Percentiles rank a stretch among this genome's conserved stretches.
phyloP scores from a whole-genome alignment of 805 yeast genomes.

The Candida orba region DNA sequence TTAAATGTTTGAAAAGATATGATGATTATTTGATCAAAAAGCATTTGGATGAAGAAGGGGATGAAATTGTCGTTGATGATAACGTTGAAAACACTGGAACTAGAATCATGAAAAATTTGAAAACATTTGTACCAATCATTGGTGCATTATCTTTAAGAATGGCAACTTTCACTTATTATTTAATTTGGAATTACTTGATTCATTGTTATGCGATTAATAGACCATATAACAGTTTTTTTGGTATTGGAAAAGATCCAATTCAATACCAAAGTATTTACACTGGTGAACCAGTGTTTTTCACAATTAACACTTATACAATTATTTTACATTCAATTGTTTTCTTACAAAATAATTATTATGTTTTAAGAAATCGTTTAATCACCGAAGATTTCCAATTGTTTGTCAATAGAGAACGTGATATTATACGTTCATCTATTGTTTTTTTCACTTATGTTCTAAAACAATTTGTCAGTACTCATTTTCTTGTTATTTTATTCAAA shows the following conservation, averaged over 20 bases:
- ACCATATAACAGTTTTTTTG: slow-evolving; percentile 6
- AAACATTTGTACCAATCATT: not conserved
- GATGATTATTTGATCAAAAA: slow-evolving; percentile 18
- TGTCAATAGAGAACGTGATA: not conserved
- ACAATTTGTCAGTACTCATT: slow-evolving; percentile 3
- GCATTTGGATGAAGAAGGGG: slow-evolving; percentile 12
- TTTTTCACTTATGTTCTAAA: not conserved
- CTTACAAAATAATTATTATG: slow-evolving; percentile 1
- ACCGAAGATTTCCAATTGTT: not conserved
- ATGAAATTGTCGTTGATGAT: slow-evolving; percentile 6
- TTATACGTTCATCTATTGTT: not conserved
- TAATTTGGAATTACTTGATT: slow-evolving; percentile 1
- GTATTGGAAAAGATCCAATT: not conserved
- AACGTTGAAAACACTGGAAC: not conserved
- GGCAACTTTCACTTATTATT: not conserved
- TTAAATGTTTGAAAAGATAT: slow-evolving; percentile 9
- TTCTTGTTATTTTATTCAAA: slow-evolving; percentile 14
- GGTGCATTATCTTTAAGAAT: not conserved
- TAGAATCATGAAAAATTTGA: not conserved
- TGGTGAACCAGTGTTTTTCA: slow-evolving; percentile 1
- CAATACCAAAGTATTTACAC: not conserved
- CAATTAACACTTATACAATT: not conserved
- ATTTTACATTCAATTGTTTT: slow-evolving; percentile 4
- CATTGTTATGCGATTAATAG: slow-evolving; percentile 4
- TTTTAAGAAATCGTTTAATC: not conserved